Percentiles rank a stretch among this genome's conserved stretches.
These are phyloP conservation scores for Daldinia sp. DNA, from an alignment of 2,329 filamentous ascomycete species.

Conservation along the genomic window DNA sequence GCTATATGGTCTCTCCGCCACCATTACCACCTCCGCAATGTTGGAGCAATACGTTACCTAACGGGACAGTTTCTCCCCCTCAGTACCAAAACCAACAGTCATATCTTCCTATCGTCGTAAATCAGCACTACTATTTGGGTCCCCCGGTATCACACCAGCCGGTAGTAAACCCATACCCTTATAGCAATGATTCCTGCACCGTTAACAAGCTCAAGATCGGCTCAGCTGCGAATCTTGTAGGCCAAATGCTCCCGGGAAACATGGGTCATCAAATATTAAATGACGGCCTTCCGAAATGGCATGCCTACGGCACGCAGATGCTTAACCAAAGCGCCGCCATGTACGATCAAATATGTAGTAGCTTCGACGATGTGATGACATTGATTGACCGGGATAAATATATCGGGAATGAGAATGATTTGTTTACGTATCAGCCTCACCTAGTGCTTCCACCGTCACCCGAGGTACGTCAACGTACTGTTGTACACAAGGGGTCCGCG, in stretches of 20 bases:
- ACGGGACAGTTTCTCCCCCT: constrained; percentile 36
- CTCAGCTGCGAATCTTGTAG: constrained; percentile 55
- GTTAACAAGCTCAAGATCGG: constrained; percentile 50
- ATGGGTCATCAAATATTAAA: constrained; percentile 51
- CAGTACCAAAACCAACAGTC: constrained; percentile 42
- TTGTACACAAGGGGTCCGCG: constrained; percentile 23
- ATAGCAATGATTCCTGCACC: constrained; percentile 33
- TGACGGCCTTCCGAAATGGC: constrained; percentile 54
- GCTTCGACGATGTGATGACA: constrained; percentile 74
- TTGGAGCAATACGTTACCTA: constrained; percentile 36
- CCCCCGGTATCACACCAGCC: constrained; percentile 37
- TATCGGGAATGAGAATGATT: constrained; percentile 61
- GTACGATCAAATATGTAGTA: constrained; percentile 67
- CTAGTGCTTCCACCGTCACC: constrained; percentile 19
- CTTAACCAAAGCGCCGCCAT: constrained; percentile 57
- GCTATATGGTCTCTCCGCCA: constrained; percentile 25
- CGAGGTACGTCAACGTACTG: constrained; percentile 25
- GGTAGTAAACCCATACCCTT: constrained; percentile 29
- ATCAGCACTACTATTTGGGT: constrained; percentile 60
- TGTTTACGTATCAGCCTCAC: constrained; percentile 54
- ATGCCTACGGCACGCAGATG: constrained; percentile 54
- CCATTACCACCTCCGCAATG: constrained; percentile 29
- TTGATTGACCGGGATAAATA: constrained; percentile 72
- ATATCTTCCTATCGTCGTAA: constrained; percentile 57
- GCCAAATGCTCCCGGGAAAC: constrained; percentile 51